These are phyloP conservation scores for Sporisorium reilianum DNA, from an alignment of 1,284 basidiomycete genomes.

Conservation along the genomic window DNA sequence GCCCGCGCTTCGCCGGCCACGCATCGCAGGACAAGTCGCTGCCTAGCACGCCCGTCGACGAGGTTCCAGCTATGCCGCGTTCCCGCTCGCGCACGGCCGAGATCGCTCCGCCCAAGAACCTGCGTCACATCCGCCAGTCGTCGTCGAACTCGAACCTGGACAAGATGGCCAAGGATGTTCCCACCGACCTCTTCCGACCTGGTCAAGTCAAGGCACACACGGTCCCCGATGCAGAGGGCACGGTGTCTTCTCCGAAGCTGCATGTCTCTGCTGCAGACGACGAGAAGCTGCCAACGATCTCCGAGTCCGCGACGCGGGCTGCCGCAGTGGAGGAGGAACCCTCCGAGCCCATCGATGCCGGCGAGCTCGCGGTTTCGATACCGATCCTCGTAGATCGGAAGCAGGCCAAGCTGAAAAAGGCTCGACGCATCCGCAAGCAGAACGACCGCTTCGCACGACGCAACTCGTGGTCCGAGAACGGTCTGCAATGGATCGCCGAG, in stretches of 20 bases:
- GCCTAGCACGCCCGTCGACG: constrained; percentile 11
- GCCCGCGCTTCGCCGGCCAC: neutral
- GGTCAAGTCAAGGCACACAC: neutral
- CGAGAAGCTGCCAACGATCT: constrained; percentile 13
- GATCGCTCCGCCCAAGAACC: constrained; percentile 30
- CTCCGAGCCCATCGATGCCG: neutral
- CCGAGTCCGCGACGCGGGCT: neutral
- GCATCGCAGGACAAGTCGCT: constrained; percentile 26
- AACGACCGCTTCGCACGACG: constrained; percentile 34
- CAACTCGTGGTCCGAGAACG: constrained; percentile 39
- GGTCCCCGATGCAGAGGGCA: neutral
- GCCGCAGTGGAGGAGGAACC: neutral
- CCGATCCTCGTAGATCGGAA: constrained; percentile 13
- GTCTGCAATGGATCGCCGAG: constrained; percentile 37
- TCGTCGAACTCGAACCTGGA: constrained; percentile 29
- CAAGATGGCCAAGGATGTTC: constrained; percentile 17
- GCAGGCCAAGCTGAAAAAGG: constrained; percentile 40
- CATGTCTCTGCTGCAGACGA: constrained; percentile 4
- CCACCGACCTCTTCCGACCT: constrained; percentile 20
- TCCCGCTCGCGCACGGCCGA: constrained; percentile 28
- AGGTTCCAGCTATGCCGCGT: neutral
- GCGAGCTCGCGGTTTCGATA: neutral
- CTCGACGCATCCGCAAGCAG: constrained; percentile 37
- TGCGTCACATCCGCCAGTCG: constrained; percentile 39
- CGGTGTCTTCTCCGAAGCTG: neutral